Conservation (phyloP, 2,329 filamentous ascomycete species). For the Cladosporium sp. region DNA sequence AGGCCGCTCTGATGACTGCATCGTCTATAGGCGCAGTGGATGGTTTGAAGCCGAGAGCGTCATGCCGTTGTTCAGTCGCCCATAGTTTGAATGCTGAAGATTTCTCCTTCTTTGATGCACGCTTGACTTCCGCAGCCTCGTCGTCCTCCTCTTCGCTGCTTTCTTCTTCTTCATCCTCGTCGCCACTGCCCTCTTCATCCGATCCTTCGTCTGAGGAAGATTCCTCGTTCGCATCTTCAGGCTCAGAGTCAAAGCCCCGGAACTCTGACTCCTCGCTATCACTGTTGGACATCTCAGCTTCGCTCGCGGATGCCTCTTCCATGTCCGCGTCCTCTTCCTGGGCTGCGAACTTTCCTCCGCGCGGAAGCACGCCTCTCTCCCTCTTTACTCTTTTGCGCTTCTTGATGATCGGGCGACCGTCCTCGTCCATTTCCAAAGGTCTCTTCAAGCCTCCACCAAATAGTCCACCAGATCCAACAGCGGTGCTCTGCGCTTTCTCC, state of each 20-base stretch:
- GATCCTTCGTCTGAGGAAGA: conserved; percentile 3
- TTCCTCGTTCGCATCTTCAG: conserved; percentile 4
- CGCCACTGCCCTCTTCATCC: conserved; percentile 30
- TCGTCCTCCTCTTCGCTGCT: conserved; percentile 37
- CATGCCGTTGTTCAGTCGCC: conserved; percentile 84
- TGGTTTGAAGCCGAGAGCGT: conserved; percentile 71
- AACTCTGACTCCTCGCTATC: conserved; percentile 19
- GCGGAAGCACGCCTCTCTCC: conserved; percentile 31
- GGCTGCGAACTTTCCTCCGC: conserved; percentile 29
- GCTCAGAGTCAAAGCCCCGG: conserved; percentile 15
- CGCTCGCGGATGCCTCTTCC: conserved; percentile 23
- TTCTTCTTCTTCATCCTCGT: conserved; percentile 29
- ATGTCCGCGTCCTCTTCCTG: conserved; percentile 26
- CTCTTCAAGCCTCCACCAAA: conserved; percentile 83
- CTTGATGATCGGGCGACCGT: conserved; percentile 78
- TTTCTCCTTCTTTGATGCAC: conserved; percentile 45
- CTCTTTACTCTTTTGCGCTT: conserved; percentile 67
- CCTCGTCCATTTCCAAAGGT: conserved; percentile 76
- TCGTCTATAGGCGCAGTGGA: conserved; percentile 45
- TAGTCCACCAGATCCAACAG: conserved; percentile 20
- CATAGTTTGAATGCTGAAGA: conserved; percentile 86
- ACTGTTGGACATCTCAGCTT: conserved; percentile 11
- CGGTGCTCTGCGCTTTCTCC: conserved; percentile 1
- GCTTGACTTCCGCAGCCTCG: conserved; percentile 38
- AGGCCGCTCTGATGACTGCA: conserved; percentile 55